A percentile compares a stretch with the other conserved stretches of the same genome.
These are phyloP conservation scores for Pterulicium gracile DNA, from an alignment of 1,284 basidiomycete genomes.

Conservation along the genomic window DNA sequence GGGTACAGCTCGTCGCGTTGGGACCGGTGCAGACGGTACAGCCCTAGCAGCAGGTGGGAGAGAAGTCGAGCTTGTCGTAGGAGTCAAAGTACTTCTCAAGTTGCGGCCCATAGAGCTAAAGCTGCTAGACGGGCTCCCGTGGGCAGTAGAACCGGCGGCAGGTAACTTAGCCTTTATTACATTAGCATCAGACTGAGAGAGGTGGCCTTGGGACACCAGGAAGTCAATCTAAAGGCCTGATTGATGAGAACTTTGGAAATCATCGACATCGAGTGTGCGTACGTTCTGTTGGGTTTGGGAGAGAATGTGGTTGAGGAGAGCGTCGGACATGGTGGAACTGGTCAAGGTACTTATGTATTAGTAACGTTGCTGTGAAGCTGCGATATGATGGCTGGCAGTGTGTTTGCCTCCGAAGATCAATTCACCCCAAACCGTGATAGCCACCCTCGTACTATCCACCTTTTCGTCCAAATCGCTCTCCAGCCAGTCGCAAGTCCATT, in stretches of 20 bases:
- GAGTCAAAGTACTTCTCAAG: constrained; percentile 12
- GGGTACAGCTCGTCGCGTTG: constrained; percentile 9
- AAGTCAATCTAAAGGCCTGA: constrained; percentile 25
- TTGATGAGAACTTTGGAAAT: neutral
- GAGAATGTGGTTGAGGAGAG: constrained; percentile 43
- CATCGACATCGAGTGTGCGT: neutral
- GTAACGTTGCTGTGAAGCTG: no score
- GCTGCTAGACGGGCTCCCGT: constrained; percentile 8
- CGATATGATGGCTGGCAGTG: no score
- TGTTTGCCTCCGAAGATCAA: no score
- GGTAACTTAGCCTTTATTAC: constrained; percentile 42
- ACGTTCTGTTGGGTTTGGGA: constrained; percentile 54
- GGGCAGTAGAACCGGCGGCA: constrained; percentile 9
- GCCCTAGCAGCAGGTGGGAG: constrained; percentile 9
- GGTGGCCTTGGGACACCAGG: constrained; percentile 45
- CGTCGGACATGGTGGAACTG: constrained; percentile 12
- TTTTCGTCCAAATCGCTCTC: no score
- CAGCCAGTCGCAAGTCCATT: no score
- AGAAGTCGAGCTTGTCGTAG: constrained; percentile 13
- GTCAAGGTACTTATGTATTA: no score
- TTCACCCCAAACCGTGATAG: no score
- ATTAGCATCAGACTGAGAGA: constrained; percentile 40
- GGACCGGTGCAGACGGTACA: constrained; percentile 10
- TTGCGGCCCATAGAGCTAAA: no score
- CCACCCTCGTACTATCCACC: no score